Conservation (phyloP, 345 rosid species). For the Turritis glabra region DNA sequence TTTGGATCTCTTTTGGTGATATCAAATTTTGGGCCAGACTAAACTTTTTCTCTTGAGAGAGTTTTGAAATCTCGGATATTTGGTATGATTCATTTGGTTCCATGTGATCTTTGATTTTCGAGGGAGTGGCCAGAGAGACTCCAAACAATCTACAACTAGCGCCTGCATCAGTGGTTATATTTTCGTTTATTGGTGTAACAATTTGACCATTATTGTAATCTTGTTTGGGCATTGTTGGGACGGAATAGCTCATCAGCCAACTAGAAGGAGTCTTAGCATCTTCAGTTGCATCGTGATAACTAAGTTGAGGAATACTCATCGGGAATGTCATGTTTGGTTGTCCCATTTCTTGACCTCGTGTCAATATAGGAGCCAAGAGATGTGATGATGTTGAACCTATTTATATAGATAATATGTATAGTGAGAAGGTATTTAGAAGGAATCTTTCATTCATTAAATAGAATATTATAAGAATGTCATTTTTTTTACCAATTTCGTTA, state of each 20-base stretch:
- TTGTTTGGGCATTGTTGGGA: not conserved
- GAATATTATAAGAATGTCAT: not conserved
- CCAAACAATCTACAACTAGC: constrained; percentile 53
- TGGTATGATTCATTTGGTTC: not conserved
- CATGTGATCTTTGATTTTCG: not conserved
- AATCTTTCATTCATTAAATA: not conserved
- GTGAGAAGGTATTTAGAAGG: not conserved
- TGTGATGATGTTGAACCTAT: not conserved
- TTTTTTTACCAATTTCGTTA: not conserved
- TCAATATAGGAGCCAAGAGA: not conserved
- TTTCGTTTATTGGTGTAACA: not conserved
- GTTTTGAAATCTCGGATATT: constrained; percentile 26
- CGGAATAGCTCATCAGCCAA: not conserved
- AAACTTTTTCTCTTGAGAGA: constrained; percentile 26
- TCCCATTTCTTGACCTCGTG: not conserved
- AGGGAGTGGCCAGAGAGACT: constrained; percentile 37
- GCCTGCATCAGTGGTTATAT: constrained; percentile 28
- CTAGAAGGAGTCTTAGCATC: not conserved
- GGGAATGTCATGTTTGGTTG: not conserved
- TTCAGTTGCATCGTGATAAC: not conserved
- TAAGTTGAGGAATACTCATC: not conserved
- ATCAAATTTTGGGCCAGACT: not conserved
- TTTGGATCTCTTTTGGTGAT: constrained; percentile 39
- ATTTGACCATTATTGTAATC: not conserved
- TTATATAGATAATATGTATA: not conserved